Conservation (phyloP, 192 early-diverging fungal genomes). For the Jimgerdemannia flammicorona region DNA sequence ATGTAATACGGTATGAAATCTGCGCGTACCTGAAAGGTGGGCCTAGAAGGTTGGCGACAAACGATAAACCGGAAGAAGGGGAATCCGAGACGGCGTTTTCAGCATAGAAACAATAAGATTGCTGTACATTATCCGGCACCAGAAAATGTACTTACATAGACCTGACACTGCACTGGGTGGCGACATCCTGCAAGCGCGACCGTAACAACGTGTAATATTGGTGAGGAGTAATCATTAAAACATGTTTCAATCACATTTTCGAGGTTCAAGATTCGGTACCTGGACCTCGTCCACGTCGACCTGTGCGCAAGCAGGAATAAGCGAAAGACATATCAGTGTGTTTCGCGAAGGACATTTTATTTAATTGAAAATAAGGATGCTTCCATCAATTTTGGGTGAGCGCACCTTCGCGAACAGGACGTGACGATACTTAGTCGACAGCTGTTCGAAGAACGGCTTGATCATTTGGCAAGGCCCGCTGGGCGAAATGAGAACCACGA, state of each 20-base stretch:
- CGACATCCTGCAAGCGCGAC: conserved; percentile 27
- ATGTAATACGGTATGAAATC: neutral
- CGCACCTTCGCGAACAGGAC: conserved; percentile 50
- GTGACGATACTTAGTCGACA: conserved; percentile 43
- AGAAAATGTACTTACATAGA: conserved; percentile 36
- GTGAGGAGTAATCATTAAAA: neutral
- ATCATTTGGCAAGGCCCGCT: conserved; percentile 52
- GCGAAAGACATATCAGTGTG: neutral
- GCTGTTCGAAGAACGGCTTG: conserved; percentile 45
- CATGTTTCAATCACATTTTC: neutral
- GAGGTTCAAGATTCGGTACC: neutral
- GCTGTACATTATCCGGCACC: neutral
- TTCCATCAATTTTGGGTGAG: neutral
- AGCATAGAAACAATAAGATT: neutral
- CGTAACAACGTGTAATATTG: neutral
- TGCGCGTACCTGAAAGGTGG: conserved; percentile 62
- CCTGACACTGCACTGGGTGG: conserved; percentile 32
- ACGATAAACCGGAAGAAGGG: neutral
- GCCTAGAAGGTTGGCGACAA: conserved; percentile 49
- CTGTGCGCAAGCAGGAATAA: conserved; percentile 8
- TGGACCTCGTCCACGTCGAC: conserved; percentile 40
- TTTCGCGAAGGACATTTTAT: no score
- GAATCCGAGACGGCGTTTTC: neutral
- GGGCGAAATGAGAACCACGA: conserved; percentile 9
- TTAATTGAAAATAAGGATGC: conserved; percentile 3